Conservation (phyloP, 371 early-diverging fungal species). For the Apophysomyces ossiformis region DNA sequence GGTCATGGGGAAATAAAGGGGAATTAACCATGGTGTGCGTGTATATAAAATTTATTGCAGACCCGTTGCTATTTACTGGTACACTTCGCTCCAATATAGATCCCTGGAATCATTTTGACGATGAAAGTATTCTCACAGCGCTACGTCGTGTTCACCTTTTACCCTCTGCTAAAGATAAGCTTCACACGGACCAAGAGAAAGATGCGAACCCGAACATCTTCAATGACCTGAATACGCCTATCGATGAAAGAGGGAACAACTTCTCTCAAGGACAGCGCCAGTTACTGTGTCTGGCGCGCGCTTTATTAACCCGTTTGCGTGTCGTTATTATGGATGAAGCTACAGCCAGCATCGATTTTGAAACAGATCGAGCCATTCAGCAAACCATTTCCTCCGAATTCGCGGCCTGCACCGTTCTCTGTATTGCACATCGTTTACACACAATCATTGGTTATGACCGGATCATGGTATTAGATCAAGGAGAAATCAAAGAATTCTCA, state of each 20-base stretch:
- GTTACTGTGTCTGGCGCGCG: constrained; percentile 76
- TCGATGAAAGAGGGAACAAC: constrained; percentile 69
- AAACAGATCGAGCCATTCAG: constrained; percentile 59
- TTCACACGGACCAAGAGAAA: neutral
- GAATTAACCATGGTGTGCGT: constrained; percentile 40
- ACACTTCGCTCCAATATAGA: constrained; percentile 64
- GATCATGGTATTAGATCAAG: constrained; percentile 31
- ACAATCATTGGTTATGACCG: constrained; percentile 44
- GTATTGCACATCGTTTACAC: constrained; percentile 68
- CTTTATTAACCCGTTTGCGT: constrained; percentile 50
- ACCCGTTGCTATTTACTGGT: constrained; percentile 60
- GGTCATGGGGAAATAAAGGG: neutral
- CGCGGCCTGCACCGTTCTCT: constrained; percentile 53
- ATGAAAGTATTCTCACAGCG: constrained; percentile 64
- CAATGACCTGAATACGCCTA: constrained; percentile 45
- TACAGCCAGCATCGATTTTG: constrained; percentile 62
- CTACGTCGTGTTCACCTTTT: constrained; percentile 56
- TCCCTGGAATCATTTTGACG: constrained; percentile 54
- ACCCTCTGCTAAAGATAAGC: constrained; percentile 19
- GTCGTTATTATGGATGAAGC: constrained; percentile 58
- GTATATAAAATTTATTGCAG: constrained; percentile 61
- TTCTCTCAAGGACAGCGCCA: constrained; percentile 83
- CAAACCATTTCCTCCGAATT: constrained; percentile 56
- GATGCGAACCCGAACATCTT: constrained; percentile 49
- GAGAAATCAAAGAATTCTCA: constrained; percentile 26